A percentile compares a stretch with the other conserved stretches of the same genome.
Evolutionary conservation across 257 asterid species (phyloP).

Genomic region (Linaria vulgaris): DNA sequence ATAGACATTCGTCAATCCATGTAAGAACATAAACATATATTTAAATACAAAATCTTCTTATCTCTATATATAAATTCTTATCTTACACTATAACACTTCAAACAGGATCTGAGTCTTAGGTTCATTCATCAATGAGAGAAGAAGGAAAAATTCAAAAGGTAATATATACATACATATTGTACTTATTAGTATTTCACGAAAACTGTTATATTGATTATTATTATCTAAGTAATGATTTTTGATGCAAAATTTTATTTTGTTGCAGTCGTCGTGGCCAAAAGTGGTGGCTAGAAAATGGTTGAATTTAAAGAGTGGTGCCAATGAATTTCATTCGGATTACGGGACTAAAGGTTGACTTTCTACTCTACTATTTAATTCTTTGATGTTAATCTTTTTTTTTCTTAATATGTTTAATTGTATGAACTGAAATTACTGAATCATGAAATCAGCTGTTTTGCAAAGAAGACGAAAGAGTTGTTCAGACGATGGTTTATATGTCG

Average conservation of each 20-base stretch:
- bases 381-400: background rate
- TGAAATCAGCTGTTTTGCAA: constrained; percentile 31
- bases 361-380: background rate
- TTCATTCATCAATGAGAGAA: constrained; percentile 47
- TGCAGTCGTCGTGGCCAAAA: constrained; percentile 74
- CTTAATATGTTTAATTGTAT: background rate
- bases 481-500: constrained; percentile 61
- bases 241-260: background rate
- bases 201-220: background rate
- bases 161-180: background rate
- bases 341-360: constrained; percentile 38
- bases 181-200: background rate
- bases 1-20: constrained; percentile 9
- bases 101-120: constrained; percentile 19
- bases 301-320: constrained; percentile 46
- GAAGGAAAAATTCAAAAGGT: constrained; percentile 50
- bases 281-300: constrained; percentile 68
- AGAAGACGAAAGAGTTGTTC: constrained; percentile 73
- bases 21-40: no score
- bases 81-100: constrained; percentile 19
- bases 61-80: no score
- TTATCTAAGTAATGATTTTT: background rate
- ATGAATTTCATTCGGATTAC: constrained; percentile 69
- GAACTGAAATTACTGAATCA: background rate
- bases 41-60: no score